These are phyloP conservation scores for Colletotrichum godetiae DNA, from an alignment of 2,329 filamentous ascomycete species.

Conservation along the genomic window DNA sequence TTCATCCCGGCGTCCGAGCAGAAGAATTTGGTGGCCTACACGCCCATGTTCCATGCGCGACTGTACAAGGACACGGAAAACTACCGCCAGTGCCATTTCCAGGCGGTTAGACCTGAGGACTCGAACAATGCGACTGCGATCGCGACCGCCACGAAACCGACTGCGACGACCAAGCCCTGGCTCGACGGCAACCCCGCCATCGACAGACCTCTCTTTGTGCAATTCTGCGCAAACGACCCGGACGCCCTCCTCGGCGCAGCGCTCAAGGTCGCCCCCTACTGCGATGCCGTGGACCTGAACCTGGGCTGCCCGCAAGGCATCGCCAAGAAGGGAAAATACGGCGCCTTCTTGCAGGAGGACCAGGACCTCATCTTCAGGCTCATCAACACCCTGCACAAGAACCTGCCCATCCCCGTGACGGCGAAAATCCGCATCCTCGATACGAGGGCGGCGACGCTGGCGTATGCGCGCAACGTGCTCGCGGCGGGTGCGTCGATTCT, in stretches of 20 bases:
- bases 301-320: slow-evolving; percentile 97
- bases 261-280: slow-evolving; percentile 82
- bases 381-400: slow-evolving; percentile 83
- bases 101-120: slow-evolving; percentile 63
- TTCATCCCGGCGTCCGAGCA: slow-evolving; percentile 79
- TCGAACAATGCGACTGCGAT: slow-evolving; percentile 33
- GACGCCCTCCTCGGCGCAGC: slow-evolving; percentile 85
- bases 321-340: slow-evolving; percentile 89
- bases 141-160: no score
- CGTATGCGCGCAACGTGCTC: slow-evolving; percentile 89
- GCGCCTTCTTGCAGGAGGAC: slow-evolving; percentile 94
- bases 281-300: slow-evolving; percentile 95
- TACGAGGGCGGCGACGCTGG: slow-evolving; percentile 85
- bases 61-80: slow-evolving; percentile 82
- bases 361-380: slow-evolving; percentile 85
- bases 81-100: slow-evolving; percentile 85
- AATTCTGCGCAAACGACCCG: slow-evolving; percentile 94
- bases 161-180: slow-evolving; percentile 54
- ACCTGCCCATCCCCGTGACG: slow-evolving; percentile 86
- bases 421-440: slow-evolving; percentile 95
- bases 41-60: slow-evolving; percentile 95
- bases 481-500: slow-evolving; percentile 91
- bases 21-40: slow-evolving; percentile 82
- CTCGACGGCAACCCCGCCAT: slow-evolving; percentile 88
- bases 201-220: slow-evolving; percentile 92